Evolutionary conservation across 345 rosid species (phyloP).

Genomic region (Camelina neglecta): DNA sequence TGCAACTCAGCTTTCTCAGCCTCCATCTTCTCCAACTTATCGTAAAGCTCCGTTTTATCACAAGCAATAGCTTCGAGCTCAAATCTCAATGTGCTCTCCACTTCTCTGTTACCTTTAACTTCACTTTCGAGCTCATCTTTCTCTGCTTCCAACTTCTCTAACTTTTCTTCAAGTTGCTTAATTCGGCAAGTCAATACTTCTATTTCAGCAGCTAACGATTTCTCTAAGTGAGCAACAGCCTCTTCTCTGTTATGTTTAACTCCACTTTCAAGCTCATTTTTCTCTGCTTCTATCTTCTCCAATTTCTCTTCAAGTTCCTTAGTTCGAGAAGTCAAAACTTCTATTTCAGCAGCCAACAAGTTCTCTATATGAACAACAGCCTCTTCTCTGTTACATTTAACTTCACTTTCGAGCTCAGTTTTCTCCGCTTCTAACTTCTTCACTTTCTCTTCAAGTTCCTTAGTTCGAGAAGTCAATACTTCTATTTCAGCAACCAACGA

Average conservation of each 20-base stretch:
- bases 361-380: constrained; percentile 34
- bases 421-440: no score
- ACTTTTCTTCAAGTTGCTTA: constrained; percentile 52
- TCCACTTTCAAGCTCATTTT: constrained; percentile 46
- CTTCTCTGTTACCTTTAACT: constrained; percentile 45
- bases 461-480: no score
- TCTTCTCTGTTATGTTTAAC: constrained; percentile 42
- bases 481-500: no score
- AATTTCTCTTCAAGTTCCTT: constrained; percentile 52
- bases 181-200: constrained; percentile 47
- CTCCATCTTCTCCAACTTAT: constrained; percentile 51
- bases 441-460: no score
- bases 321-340: constrained; percentile 44
- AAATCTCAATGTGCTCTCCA: constrained; percentile 49
- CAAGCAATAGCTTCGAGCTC: constrained; percentile 53
- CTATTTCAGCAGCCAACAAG: constrained; percentile 53
- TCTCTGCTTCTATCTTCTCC: constrained; percentile 47
- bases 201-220: constrained; percentile 53
- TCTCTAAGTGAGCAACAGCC: constrained; percentile 36
- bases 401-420: no score
- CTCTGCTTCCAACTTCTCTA: constrained; percentile 49
- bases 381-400: no score
- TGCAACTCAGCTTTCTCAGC: constrained; percentile 63
- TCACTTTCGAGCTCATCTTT: constrained; percentile 48
- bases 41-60: constrained; percentile 54